phyloP scores from a whole-genome alignment of 164 flowering plant genomes.

The Chloranthus sessilifolius region DNA sequence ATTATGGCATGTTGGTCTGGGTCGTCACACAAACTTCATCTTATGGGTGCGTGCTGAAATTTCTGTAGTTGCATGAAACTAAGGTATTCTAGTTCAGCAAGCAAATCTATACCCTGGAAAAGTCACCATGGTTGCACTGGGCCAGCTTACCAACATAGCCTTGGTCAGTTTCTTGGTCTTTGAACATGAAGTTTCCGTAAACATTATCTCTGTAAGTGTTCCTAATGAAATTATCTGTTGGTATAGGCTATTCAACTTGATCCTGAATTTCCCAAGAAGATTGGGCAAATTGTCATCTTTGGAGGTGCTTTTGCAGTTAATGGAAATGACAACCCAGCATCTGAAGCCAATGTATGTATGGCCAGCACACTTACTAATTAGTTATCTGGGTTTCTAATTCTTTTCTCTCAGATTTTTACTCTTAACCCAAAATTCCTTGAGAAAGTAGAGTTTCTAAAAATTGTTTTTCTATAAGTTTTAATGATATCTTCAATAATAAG shows the following conservation, averaged over 20 bases:
- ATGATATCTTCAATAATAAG: too few relatives aligned
- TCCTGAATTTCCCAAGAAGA: constrained; percentile 65
- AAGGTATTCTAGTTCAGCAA: constrained; percentile 65
- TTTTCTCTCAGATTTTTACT: too few relatives aligned
- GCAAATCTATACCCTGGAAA: constrained; percentile 69
- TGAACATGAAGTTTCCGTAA: not conserved
- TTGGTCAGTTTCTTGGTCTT: constrained; percentile 47
- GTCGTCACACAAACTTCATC: too few relatives aligned
- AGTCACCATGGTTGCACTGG: constrained; percentile 83
- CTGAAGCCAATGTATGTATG: constrained; percentile 85
- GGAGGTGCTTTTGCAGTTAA: constrained; percentile 95
- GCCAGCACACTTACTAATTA: too few relatives aligned
- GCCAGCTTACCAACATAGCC: constrained; percentile 92
- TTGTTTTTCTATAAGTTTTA: too few relatives aligned
- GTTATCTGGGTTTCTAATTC: too few relatives aligned
- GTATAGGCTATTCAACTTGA: constrained; percentile 70
- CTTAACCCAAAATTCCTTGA: too few relatives aligned
- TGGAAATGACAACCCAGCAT: constrained; percentile 97
- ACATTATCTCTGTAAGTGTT: not conserved
- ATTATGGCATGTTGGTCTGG: too few relatives aligned
- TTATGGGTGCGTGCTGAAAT: too few relatives aligned
- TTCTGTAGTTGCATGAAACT: too few relatives aligned
- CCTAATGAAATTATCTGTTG: constrained; percentile 1
- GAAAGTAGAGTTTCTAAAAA: too few relatives aligned
- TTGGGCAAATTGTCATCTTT: constrained; percentile 72